Percentiles rank a stretch among this genome's conserved stretches.
These are phyloP conservation scores for Podospora comata DNA, from an alignment of 495 filamentous ascomycete species.

Conservation along the genomic window DNA sequence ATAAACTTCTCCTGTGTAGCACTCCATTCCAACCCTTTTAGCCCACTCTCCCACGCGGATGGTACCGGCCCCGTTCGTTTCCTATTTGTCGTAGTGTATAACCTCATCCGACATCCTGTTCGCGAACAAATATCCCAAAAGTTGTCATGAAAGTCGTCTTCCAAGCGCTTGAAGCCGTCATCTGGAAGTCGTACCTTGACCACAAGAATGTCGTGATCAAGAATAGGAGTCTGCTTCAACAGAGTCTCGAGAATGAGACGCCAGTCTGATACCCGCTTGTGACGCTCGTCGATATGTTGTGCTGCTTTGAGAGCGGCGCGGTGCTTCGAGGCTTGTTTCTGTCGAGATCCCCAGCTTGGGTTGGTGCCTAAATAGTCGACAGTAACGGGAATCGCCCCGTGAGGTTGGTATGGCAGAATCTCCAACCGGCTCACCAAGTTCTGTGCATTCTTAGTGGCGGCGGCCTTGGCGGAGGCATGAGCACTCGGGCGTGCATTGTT, in stretches of 20 bases:
- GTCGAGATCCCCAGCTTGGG: neutral
- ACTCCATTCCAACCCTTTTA: neutral
- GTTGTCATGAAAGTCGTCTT: slow-evolving; percentile 4
- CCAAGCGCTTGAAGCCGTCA: slow-evolving; percentile 8
- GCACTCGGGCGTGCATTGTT: neutral
- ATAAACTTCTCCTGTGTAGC: neutral
- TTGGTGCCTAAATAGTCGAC: neutral
- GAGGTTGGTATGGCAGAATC: neutral
- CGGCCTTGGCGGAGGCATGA: neutral
- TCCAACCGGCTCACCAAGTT: neutral
- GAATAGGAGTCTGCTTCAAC: slow-evolving; percentile 20
- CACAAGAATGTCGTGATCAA: neutral
- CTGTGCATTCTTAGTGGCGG: neutral
- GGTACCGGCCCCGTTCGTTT: neutral
- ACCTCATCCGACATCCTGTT: neutral
- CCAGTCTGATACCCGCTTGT: slow-evolving; percentile 24
- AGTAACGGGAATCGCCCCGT: neutral
- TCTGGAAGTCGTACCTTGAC: slow-evolving; percentile 23
- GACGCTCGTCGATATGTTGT: slow-evolving; percentile 1
- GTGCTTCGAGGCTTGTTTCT: neutral
- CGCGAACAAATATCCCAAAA: neutral
- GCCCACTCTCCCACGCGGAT: neutral
- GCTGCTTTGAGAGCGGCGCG: slow-evolving; percentile 15
- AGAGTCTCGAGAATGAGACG: slow-evolving; percentile 26
- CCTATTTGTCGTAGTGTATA: neutral